Evolutionary conservation across 2,329 filamentous ascomycete genomes (phyloP).

Genomic region (Fusarium albosuccineum): DNA sequence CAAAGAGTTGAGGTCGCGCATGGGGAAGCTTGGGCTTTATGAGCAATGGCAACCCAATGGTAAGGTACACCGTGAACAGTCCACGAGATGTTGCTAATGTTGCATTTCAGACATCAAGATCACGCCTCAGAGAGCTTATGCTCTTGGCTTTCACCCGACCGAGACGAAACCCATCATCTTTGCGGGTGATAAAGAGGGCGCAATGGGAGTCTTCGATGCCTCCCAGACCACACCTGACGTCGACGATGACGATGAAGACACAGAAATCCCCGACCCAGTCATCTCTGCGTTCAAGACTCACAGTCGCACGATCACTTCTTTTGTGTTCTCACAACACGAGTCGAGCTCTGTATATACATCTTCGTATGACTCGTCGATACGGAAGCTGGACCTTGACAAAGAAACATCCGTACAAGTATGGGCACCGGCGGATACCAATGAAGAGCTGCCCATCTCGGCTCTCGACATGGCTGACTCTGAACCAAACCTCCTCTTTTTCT

Average conservation of each 20-base stretch:
- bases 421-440: conserved; percentile 75
- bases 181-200: conserved; percentile 93
- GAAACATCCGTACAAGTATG: conserved; percentile 85
- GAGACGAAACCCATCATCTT: conserved; percentile 89
- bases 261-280: conserved; percentile 76
- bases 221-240: conserved; percentile 75
- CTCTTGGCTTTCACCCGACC: conserved; percentile 89
- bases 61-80: conserved; percentile 52
- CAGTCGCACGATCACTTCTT: conserved; percentile 86
- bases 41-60: conserved; percentile 86
- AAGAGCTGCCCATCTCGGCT: conserved; percentile 85
- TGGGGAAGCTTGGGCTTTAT: conserved; percentile 84
- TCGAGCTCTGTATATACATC: conserved; percentile 82
- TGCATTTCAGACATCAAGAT: conserved; percentile 81
- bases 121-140: conserved; percentile 87
- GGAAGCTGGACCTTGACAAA: conserved; percentile 85
- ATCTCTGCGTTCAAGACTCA: conserved; percentile 93
- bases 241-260: conserved; percentile 77
- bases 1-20: conserved; percentile 78
- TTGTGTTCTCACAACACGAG: conserved; percentile 81
- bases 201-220: conserved; percentile 90
- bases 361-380: conserved; percentile 93
- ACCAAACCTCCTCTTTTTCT: conserved; percentile 84
- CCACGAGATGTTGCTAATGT: neutral
- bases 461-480: conserved; percentile 82